Conservation (phyloP, 140 eudicot genomes). For the Erigeron philadelphicus region DNA sequence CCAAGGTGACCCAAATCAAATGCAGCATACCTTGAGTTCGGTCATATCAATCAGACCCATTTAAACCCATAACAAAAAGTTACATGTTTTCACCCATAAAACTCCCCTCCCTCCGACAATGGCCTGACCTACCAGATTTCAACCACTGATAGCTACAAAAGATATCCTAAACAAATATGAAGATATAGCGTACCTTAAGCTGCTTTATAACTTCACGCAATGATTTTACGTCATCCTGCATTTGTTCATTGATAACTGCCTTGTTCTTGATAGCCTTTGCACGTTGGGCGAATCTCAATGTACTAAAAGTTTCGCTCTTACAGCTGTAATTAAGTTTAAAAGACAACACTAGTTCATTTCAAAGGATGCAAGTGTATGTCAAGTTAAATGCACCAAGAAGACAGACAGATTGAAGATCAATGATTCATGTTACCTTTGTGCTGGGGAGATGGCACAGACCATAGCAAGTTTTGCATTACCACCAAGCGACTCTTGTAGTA, state of each 20-base stretch:
- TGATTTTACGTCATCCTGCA: conserved; percentile 84
- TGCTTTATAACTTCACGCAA: conserved; percentile 77
- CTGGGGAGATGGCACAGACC: conserved; percentile 96
- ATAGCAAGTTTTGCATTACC: conserved; percentile 95
- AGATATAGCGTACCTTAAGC: conserved; percentile 46
- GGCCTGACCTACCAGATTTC: background rate
- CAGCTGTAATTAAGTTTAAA: conserved; percentile 48
- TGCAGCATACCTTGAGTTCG: too few species aligned
- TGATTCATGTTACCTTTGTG: conserved; percentile 48
- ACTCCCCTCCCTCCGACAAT: too few species aligned
- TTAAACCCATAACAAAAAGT: too few species aligned
- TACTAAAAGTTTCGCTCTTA: conserved; percentile 84
- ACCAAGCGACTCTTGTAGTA: conserved; percentile 95
- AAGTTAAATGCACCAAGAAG: background rate
- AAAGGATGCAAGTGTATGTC: background rate
- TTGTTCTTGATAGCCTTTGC: conserved; percentile 93
- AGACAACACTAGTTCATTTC: conserved; percentile 7
- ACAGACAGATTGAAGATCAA: background rate
- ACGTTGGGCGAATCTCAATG: conserved; percentile 91
- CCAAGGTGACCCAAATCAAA: too few species aligned
- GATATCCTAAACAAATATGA: background rate
- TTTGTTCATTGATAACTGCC: conserved; percentile 83
- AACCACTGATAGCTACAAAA: background rate
- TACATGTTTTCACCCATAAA: too few species aligned
- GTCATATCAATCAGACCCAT: too few species aligned